Conservation (phyloP, 2,329 filamentous ascomycete genomes). For the Helicocarpus griseus region DNA sequence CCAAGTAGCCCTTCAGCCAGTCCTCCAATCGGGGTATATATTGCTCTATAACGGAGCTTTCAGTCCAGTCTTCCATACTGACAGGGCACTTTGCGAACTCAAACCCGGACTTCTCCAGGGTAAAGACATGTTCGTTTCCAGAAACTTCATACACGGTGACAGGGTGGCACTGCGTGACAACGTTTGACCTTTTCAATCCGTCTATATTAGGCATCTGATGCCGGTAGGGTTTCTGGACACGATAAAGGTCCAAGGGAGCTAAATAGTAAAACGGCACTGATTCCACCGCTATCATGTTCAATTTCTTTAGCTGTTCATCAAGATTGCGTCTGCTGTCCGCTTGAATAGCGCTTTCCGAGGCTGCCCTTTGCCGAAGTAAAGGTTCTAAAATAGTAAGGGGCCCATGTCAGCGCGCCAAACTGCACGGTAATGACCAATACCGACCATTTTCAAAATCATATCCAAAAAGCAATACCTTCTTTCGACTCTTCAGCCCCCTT, state of each 20-base stretch:
- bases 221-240: not conserved
- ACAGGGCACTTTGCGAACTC: not conserved
- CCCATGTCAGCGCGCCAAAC: not conserved
- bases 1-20: not conserved
- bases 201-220: not conserved
- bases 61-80: not conserved
- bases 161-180: not conserved
- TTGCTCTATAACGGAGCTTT: not conserved
- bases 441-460: too few relatives aligned
- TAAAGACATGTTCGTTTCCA: not conserved
- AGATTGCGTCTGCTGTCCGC: not conserved
- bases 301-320: not conserved
- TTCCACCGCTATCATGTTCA: not conserved
- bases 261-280: not conserved
- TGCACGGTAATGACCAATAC: not conserved
- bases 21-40: not conserved
- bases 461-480: not conserved
- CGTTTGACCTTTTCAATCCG: not conserved
- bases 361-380: not conserved
- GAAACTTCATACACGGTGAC: not conserved
- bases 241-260: not conserved
- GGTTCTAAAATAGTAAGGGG: not conserved
- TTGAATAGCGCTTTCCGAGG: not conserved
- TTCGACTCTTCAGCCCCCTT: not conserved
- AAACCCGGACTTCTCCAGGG: not conserved